These are phyloP conservation scores for Penicillium pulvis DNA, from an alignment of 495 filamentous ascomycete genomes.

Conservation along the genomic window DNA sequence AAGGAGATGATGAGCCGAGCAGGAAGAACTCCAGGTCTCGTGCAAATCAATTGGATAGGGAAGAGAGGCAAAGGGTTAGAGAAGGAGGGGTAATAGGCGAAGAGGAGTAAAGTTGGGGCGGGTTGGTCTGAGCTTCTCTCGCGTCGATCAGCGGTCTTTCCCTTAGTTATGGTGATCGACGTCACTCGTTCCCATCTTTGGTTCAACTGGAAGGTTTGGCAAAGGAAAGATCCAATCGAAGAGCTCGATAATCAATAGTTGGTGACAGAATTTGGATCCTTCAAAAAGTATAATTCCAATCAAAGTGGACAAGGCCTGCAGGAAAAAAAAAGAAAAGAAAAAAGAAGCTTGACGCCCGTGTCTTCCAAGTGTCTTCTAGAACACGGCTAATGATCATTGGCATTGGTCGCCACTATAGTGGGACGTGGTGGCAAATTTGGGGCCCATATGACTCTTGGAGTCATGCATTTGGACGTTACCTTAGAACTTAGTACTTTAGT, in stretches of 20 bases:
- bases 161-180: constrained; percentile 19
- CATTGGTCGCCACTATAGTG: constrained; percentile 16
- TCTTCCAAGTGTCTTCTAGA: constrained; percentile 35
- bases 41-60: constrained; percentile 7
- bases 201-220: neutral
- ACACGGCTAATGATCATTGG: constrained; percentile 20
- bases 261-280: neutral
- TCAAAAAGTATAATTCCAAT: neutral
- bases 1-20: neutral
- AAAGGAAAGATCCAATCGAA: constrained; percentile 1
- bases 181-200: constrained; percentile 17
- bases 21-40: constrained; percentile 5
- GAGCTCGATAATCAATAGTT: neutral
- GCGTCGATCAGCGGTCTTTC: constrained; percentile 20
- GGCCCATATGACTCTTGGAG: constrained; percentile 17
- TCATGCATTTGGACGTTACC: constrained; percentile 12
- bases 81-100: constrained; percentile 14
- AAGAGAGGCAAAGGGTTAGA: constrained; percentile 5
- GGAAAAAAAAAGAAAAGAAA: constrained; percentile 5
- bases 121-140: constrained; percentile 26
- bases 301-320: constrained; percentile 8
- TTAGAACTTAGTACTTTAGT: neutral
- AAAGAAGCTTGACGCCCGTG: constrained; percentile 20
- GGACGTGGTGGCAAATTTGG: constrained; percentile 18
- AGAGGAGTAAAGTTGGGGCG: constrained; percentile 20